phyloP scores from a whole-genome alignment of 208 protist species.

The Blechomonas ayalai region DNA sequence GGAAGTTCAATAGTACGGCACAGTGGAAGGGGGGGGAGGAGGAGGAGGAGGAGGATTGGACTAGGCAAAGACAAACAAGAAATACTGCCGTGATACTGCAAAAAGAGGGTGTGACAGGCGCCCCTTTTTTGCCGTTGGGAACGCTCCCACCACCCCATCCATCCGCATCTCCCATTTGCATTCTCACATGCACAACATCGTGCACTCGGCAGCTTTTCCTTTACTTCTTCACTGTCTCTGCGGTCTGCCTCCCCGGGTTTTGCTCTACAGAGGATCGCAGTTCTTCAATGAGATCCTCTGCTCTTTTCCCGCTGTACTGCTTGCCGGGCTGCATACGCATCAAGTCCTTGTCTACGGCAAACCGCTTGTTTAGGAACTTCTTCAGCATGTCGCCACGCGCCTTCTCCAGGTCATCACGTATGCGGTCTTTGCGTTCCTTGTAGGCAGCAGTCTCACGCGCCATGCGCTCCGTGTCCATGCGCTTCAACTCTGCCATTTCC shows the following conservation, averaged over 20 bases:
- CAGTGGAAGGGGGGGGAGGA: no score
- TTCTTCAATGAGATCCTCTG: conserved; percentile 84
- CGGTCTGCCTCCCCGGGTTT: conserved; percentile 14
- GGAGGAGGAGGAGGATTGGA: no score
- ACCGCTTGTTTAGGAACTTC: conserved; percentile 90
- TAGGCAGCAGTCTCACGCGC: conserved; percentile 85
- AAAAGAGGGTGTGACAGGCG: no score
- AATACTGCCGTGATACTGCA: no score
- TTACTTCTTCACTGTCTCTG: neutral
- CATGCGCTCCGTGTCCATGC: conserved; percentile 91
- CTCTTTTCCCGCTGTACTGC: conserved; percentile 72
- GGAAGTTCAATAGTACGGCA: no score
- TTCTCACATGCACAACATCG: no score
- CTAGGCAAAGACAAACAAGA: no score
- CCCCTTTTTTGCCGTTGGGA: no score
- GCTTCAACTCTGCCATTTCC: conserved; percentile 90
- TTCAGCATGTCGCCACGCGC: conserved; percentile 89
- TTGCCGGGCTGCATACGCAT: conserved; percentile 88
- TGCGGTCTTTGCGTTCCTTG: conserved; percentile 88
- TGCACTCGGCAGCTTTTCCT: neutral
- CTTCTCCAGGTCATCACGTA: conserved; percentile 84
- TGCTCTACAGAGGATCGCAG: conserved; percentile 51
- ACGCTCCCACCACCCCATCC: no score
- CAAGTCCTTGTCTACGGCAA: conserved; percentile 89
- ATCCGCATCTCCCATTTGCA: no score